A percentile compares a stretch with the other conserved stretches of the same genome.
Evolutionary conservation across 2,329 filamentous ascomycete species (phyloP).

Genomic region (Alternaria hordeiaustralica): DNA sequence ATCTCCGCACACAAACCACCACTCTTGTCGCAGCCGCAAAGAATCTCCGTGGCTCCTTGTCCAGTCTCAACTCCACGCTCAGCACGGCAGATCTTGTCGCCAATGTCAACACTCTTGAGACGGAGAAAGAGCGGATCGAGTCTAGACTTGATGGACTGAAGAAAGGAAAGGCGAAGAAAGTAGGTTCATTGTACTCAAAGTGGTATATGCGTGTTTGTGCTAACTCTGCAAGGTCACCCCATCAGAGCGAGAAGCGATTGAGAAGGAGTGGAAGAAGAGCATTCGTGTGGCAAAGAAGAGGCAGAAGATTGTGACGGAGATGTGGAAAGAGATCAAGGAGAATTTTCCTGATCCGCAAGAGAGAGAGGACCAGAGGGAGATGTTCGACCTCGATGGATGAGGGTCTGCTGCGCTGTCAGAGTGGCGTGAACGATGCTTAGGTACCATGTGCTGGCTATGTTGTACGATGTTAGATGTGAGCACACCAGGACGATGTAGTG

Average conservation of each 20-base stretch:
- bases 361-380: conserved; percentile 59
- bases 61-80: conserved; percentile 56
- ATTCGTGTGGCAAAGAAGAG: conserved; percentile 48
- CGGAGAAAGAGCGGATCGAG: conserved; percentile 52
- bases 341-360: conserved; percentile 56
- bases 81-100: conserved; percentile 59
- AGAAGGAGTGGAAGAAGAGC: conserved; percentile 56
- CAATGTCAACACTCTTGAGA: conserved; percentile 52
- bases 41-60: conserved; percentile 55
- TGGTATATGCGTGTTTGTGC: neutral
- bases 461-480: neutral
- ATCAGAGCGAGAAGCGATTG: conserved; percentile 56
- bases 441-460: neutral
- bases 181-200: conserved; percentile 40
- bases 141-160: conserved; percentile 52
- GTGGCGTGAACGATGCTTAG: neutral
- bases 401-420: neutral
- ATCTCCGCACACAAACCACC: conserved; percentile 55
- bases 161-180: conserved; percentile 51
- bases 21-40: conserved; percentile 57
- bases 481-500: neutral
- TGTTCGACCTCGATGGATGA: conserved; percentile 45
- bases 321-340: conserved; percentile 60
- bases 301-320: conserved; percentile 57
- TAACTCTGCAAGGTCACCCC: conserved; percentile 16